Evolutionary conservation across 495 filamentous ascomycete species (phyloP), one percentile per base, ranked within the genome.

Genomic region (Trichoderma orchidacearum): DNA sequence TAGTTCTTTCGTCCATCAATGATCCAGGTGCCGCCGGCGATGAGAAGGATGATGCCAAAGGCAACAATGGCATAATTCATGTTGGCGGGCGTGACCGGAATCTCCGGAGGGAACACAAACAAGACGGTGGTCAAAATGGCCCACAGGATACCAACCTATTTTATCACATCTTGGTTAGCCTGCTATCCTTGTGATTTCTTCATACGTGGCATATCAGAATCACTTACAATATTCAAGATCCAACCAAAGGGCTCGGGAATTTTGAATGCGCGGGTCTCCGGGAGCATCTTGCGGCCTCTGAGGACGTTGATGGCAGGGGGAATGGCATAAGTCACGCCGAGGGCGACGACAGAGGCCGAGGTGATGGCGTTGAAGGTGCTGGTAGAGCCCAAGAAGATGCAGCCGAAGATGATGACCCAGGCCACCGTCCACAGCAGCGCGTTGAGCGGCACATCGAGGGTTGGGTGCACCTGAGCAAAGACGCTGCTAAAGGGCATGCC

Each of bases 11-110:
- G 74, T 7, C 86, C 86, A 58, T 86, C 85, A n/a, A 86, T 71
- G 58, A 86, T 66, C 84, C 86, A 90, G 58, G 85, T 83, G 25
- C 85, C 61, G 0, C 73, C 66, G 25, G 82, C 81, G 35, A 90
- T 79, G 5, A 86, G 66, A 8, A 87, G 61, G 15, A 89, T 80
- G 38, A 89, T 82, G 12, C 74, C 77, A 59, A 89, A 86, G 0
- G 81, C 85, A 6, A 81, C 85, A 21, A 89, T 75, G 62, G 81
- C 85, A 64, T 87, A 87, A 68, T 85, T 90, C 86, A 91, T 89
- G 68, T 81, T 89, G 58, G 73, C 80, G 7, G 76, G 81, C 0
- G 80, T 84, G 0, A 82, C 81, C 1, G 84, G 85, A 2, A 87
- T 59, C 3, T 70, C 73, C 0, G 87, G 86, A 3, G 87, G 87